phyloP scores from a whole-genome alignment of 2,329 filamentous ascomycete species.

The Calonectria pteridis region DNA sequence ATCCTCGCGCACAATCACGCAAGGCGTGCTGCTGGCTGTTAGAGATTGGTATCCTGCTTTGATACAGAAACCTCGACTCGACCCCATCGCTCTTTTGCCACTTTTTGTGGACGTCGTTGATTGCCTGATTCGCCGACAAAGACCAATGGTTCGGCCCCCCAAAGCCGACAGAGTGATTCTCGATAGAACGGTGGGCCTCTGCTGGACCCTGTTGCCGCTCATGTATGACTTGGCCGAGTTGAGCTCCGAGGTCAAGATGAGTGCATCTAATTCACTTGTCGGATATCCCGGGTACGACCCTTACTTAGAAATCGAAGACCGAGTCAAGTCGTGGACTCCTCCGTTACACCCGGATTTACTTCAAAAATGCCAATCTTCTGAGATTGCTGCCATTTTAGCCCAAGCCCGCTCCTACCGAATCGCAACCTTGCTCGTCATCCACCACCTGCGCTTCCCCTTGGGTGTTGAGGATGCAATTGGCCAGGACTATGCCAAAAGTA shows the following conservation, averaged over 20 bases:
- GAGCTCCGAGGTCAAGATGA: constrained; percentile 14
- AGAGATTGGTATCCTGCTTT: constrained; percentile 24
- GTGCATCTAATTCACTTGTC: neutral
- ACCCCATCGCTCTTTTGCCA: constrained; percentile 26
- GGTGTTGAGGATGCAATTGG: constrained; percentile 25
- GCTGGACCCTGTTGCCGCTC: constrained; percentile 19
- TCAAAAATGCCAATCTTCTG: constrained; percentile 1
- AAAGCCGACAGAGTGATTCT: constrained; percentile 9
- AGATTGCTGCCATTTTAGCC: constrained; percentile 21
- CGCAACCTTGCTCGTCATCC: constrained; percentile 29
- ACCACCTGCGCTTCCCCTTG: constrained; percentile 30
- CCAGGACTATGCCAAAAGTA: constrained; percentile 9
- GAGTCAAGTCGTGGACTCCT: constrained; percentile 22
- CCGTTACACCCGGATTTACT: neutral
- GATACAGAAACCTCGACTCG: constrained; percentile 11
- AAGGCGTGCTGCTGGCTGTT: constrained; percentile 3
- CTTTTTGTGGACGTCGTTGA: constrained; percentile 29
- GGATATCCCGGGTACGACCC: neutral
- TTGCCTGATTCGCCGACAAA: constrained; percentile 28
- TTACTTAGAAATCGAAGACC: constrained; percentile 22
- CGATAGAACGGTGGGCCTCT: constrained; percentile 28
- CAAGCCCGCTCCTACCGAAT: constrained; percentile 29
- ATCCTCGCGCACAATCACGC: constrained; percentile 16
- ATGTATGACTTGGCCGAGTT: constrained; percentile 28
- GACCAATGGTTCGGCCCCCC: constrained; percentile 19